Base-by-base conservation (phyloP, 1,284 basidiomycete genomes). In the Coniophora puteana region DNA sequence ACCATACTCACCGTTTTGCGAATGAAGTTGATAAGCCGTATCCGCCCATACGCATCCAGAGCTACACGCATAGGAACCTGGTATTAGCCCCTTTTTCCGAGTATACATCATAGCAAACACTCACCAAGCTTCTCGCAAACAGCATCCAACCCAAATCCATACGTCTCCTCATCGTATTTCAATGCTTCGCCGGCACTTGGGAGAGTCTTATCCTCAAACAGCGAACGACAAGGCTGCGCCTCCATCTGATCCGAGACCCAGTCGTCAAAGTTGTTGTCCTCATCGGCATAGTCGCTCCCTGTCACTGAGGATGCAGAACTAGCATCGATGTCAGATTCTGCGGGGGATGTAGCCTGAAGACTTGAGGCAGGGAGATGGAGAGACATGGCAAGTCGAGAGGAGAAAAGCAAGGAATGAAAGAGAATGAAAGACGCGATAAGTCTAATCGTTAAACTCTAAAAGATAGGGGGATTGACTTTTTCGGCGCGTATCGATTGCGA, bases 1-100 rank as follows among this genome's bases (percentile, higher is more conserved):
- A 10, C 42, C 69, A 20, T 33, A 37, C 64, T 44, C 37, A 82
- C 83, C 54, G 80, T 69, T 65, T 80, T 85, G 41, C 93, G 72
- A 51, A 95, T 91, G 59, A 78, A 89, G 62, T 96, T 95, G 59
- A 96, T 80, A 39, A 96, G 64, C 34, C 88, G 78, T 51, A 93
- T 85, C 14, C 78, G 67, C 32, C 79, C 78, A 62, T 92, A 83
- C 46, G 84, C 79, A 58, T 78, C 77, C 22, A 80, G 59, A 1
- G 66, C 78, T 80, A 48, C 21, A 38, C n/a, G n/a, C n/a, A n/a
- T n/a, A n/a, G n/a, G n/a, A n/a, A n/a, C n/a, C n/a, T n/a, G n/a
- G n/a, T n/a, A n/a, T 43, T 32, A 40, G 45, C 17, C 25, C 43
- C 40, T 26, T 16, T 33, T 16, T 45, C 24, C 46, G 26, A n/a